Percentiles rank a stretch among this genome's conserved stretches.
phyloP scores from a whole-genome alignment of 768 basidiomycete genomes.

The Amylocystis lapponica region DNA sequence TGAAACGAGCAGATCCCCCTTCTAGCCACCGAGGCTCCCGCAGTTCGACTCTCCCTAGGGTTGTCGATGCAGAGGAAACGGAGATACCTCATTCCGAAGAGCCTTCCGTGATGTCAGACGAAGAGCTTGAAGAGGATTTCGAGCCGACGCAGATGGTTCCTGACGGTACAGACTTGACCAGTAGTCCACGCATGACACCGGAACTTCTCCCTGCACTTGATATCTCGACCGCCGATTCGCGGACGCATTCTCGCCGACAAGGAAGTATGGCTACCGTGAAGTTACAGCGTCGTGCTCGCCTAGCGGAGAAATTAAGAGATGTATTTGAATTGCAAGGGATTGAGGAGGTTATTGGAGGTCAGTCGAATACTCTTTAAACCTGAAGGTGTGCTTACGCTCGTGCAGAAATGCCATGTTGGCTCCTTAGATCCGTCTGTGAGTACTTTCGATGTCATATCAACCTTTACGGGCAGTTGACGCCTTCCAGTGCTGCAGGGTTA shows the following conservation, averaged over 20 bases:
- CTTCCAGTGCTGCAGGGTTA: constrained; percentile 87
- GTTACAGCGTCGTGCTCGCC: constrained; percentile 55
- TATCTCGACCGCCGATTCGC: constrained; percentile 1
- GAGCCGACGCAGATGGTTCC: constrained; percentile 35
- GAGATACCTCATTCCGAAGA: constrained; percentile 30
- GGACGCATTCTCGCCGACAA: constrained; percentile 7
- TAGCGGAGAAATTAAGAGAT: constrained; percentile 86
- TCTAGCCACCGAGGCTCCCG: constrained; percentile 11
- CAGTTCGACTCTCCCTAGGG: constrained; percentile 15
- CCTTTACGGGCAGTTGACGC: neutral
- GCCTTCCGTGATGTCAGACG: constrained; percentile 37
- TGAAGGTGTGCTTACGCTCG: neutral
- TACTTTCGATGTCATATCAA: too few species aligned
- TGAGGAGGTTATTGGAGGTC: constrained; percentile 83
- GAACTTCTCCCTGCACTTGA: constrained; percentile 14
- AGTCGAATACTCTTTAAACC: neutral
- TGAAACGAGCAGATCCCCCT: constrained; percentile 37
- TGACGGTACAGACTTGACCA: constrained; percentile 1
- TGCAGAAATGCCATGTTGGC: constrained; percentile 89
- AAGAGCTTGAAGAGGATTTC: constrained; percentile 56
- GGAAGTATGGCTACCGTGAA: constrained; percentile 74
- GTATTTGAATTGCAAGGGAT: constrained; percentile 81
- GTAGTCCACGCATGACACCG: constrained; percentile 5
- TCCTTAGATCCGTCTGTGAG: constrained; percentile 84
- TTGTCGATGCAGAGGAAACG: constrained; percentile 27